Evolutionary conservation across 1,139 yeast species (phyloP).

Genomic region (Zygosaccharomyces sapae): DNA sequence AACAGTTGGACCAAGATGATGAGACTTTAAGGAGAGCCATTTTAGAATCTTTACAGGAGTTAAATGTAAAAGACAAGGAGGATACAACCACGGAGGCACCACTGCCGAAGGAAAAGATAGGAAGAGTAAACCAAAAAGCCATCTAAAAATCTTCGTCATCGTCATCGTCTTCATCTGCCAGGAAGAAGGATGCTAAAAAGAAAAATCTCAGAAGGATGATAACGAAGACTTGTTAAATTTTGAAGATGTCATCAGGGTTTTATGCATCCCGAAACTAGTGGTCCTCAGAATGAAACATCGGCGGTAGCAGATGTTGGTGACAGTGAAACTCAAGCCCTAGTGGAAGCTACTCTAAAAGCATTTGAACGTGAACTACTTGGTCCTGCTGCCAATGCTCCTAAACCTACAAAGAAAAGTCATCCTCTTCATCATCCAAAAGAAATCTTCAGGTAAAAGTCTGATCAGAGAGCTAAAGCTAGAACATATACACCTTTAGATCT

Average conservation of each 20-base stretch:
- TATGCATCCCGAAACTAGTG: slow-evolving; percentile 24
- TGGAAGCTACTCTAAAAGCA: slow-evolving; percentile 34
- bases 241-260: slow-evolving; percentile 35
- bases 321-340: slow-evolving; percentile 34
- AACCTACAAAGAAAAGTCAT: slow-evolving; percentile 14
- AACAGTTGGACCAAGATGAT: slow-evolving; percentile 33
- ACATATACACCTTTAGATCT: neutral
- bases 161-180: slow-evolving; percentile 14
- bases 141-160: slow-evolving; percentile 15
- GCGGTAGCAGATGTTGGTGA: slow-evolving; percentile 18
- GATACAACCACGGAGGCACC: neutral
- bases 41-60: slow-evolving; percentile 30
- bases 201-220: slow-evolving; percentile 13
- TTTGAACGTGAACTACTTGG: slow-evolving; percentile 33
- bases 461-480: neutral
- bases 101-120: slow-evolving; percentile 9
- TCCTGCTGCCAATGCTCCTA: slow-evolving; percentile 11
- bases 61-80: slow-evolving; percentile 17
- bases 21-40: slow-evolving; percentile 35
- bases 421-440: slow-evolving; percentile 10
- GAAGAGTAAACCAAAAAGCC: slow-evolving; percentile 12
- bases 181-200: slow-evolving; percentile 19
- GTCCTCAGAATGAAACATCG: slow-evolving; percentile 4
- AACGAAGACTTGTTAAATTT: slow-evolving; percentile 23
- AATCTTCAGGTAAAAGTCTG: slow-evolving; percentile 11